A percentile compares a stretch with the other conserved stretches of the same genome.
Conservation (phyloP, 441 rosid species). For the Corymbia citriodora region DNA sequence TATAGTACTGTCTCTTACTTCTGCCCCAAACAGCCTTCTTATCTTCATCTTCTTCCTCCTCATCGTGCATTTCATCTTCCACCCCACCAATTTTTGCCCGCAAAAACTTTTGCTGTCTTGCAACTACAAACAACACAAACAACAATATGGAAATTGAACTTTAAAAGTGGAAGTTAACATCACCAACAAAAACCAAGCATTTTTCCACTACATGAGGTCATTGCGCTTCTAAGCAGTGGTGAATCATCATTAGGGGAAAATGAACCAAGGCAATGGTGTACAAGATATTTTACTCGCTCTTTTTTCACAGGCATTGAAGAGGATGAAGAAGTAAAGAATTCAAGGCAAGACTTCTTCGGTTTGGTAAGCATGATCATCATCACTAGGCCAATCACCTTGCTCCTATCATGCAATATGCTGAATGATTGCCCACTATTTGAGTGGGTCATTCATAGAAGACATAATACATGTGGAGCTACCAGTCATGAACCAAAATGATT, state of each 20-base stretch:
- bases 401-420: too few relatives aligned
- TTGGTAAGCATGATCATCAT: too few relatives aligned
- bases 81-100: slow-evolving; percentile 51
- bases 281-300: too few relatives aligned
- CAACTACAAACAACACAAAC: slow-evolving; percentile 33
- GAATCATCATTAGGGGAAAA: not conserved
- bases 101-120: slow-evolving; percentile 54
- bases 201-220: not conserved
- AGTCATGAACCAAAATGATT: not conserved
- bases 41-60: slow-evolving; percentile 42
- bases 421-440: not conserved
- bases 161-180: not conserved
- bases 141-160: not conserved
- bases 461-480: not conserved
- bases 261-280: too few relatives aligned
- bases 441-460: not conserved
- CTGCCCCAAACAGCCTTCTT: slow-evolving; percentile 47
- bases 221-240: not conserved
- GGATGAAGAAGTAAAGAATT: too few relatives aligned
- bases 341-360: too few relatives aligned
- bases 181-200: not conserved
- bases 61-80: slow-evolving; percentile 66
- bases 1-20: slow-evolving; percentile 27
- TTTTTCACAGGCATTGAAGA: too few relatives aligned
- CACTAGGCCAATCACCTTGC: too few relatives aligned